Base-by-base conservation (phyloP, 192 early-diverging fungal genomes). In the Gryganskiella cystojenkinii region DNA sequence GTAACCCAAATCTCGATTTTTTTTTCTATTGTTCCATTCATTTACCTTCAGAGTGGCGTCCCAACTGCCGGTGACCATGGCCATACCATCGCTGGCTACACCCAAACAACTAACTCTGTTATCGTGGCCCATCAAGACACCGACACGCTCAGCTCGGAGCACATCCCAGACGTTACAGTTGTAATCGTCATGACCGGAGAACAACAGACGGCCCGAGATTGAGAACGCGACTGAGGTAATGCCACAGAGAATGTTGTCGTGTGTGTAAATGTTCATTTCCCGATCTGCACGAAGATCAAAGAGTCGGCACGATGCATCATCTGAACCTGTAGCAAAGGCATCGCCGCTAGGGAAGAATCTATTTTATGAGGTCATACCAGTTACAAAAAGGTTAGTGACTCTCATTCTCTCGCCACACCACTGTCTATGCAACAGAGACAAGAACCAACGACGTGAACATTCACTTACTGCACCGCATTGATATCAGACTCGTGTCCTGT, bases 91-190 rank as follows among this genome's bases (percentile, higher is more conserved):
- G 59, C 92, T 93, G 3, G 95, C 92, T 3, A 99, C 95, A 40
- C 98, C 98, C 47, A 99, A 83, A 80, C 98, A 99, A 69, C 92
- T 94, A 40, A 99, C 96, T 35, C 97, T 89, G 86, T 99, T 99
- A 57, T 98, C 97, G 80, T 99, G 98, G 33, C 90, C 92, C 45
- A 94, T 90, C 60, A 99, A 71, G 4, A 96, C 95, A 44, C 95
- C 95, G 20, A 99, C 94, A 56, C 97, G 86, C 53, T 98, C 92
- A 57, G 95, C 94, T 85, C 97, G 96, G 56, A 99, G 89, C 30
- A 96, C 96, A 83, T 99, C 98, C 98, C 98, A 99, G 11, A 99
- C 96, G 71, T 99, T 98, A 89, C 96, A 98, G 85, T 98, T 98
- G 84, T 95, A 99, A 82, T 99, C 97, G 69, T 99, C 98, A 68